phyloP scores from a whole-genome alignment of 768 basidiomycete species.

The Mycena filopes region DNA sequence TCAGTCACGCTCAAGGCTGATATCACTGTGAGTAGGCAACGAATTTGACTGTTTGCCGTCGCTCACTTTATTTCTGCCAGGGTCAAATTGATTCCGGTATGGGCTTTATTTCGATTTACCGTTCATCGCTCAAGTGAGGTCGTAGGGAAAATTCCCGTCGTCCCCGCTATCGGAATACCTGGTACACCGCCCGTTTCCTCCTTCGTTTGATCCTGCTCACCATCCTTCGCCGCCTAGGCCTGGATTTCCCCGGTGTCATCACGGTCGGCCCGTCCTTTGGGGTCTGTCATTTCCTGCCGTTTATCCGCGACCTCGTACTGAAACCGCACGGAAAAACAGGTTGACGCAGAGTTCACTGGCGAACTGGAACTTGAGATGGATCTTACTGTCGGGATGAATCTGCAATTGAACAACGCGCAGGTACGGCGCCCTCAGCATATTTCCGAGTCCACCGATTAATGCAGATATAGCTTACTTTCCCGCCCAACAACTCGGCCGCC shows the following conservation, averaged over 20 bases:
- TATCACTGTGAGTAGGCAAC: slow-evolving; percentile 44
- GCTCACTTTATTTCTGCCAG: too few species aligned
- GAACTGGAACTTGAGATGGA: slow-evolving; percentile 14
- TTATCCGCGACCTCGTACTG: neutral
- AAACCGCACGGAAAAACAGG: neutral
- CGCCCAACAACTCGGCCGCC: neutral
- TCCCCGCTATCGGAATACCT: neutral
- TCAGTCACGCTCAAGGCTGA: slow-evolving; percentile 49
- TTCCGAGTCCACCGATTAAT: neutral
- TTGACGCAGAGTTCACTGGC: slow-evolving; percentile 15
- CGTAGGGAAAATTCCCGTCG: too few species aligned
- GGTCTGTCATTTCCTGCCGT: neutral
- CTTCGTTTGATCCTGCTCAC: neutral
- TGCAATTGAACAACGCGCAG: slow-evolving; percentile 23
- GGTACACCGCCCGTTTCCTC: neutral
- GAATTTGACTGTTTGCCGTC: neutral
- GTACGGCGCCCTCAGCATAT: slow-evolving; percentile 3
- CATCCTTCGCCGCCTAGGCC: slow-evolving; percentile 3
- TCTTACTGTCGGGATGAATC: slow-evolving; percentile 8
- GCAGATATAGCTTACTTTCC: slow-evolving; percentile 2
- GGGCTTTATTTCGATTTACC: too few species aligned
- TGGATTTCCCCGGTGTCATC: slow-evolving; percentile 63
- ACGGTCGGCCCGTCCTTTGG: slow-evolving; percentile 44
- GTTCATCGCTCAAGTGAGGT: too few species aligned
- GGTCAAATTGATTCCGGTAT: too few species aligned